Evolutionary conservation across 768 basidiomycete species (phyloP).

Genomic region (Nidularia pulvinata): DNA sequence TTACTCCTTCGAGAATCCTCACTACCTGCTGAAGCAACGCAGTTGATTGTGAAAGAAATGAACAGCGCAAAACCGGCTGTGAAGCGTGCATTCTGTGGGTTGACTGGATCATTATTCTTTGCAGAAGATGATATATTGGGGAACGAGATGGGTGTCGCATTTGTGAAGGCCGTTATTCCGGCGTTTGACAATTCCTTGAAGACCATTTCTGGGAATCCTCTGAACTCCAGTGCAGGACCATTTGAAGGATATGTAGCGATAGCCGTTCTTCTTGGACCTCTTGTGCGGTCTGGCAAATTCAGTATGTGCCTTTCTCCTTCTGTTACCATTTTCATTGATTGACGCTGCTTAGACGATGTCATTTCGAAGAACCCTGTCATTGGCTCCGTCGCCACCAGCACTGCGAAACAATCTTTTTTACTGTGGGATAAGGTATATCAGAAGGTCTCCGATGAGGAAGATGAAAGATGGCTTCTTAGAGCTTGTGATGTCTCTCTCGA

Average conservation of each 20-base stretch:
- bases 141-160: slow-evolving; percentile 40
- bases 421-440: slow-evolving; percentile 88
- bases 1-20: slow-evolving; percentile 45
- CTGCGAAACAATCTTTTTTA: slow-evolving; percentile 81
- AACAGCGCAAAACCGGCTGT: slow-evolving; percentile 57
- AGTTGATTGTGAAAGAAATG: slow-evolving; percentile 72
- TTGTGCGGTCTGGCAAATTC: slow-evolving; percentile 47
- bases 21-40: slow-evolving; percentile 40
- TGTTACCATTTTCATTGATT: slow-evolving; percentile 1
- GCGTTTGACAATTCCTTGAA: slow-evolving; percentile 75
- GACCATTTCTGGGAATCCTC: slow-evolving; percentile 56
- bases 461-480: slow-evolving; percentile 77
- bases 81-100: slow-evolving; percentile 59
- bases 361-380: slow-evolving; percentile 46
- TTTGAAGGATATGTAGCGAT: slow-evolving; percentile 84
- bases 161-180: slow-evolving; percentile 55
- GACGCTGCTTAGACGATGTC: slow-evolving; percentile 30
- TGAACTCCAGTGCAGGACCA: slow-evolving; percentile 63
- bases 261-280: slow-evolving; percentile 65
- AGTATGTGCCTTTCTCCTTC: slow-evolving; percentile 34
- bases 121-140: slow-evolving; percentile 38
- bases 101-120: slow-evolving; percentile 60
- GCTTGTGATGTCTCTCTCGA: slow-evolving; percentile 52
- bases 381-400: slow-evolving; percentile 43
- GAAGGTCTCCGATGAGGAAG: slow-evolving; percentile 58